Conservation (phyloP, 805 yeast genomes). For the Candida maris region DNA sequence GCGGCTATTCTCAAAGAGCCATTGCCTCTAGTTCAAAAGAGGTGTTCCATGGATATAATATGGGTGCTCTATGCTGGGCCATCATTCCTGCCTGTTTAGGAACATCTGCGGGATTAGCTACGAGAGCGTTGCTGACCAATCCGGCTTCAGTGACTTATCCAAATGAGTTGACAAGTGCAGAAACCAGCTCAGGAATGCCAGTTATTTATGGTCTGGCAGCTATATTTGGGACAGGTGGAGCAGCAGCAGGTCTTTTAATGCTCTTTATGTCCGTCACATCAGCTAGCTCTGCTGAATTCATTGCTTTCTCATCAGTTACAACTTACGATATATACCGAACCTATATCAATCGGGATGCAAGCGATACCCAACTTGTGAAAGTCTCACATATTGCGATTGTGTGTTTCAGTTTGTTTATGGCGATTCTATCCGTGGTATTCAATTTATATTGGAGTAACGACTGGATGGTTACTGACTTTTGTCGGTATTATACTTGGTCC, state of each 20-base stretch:
- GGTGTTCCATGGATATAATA: slow-evolving; percentile 29
- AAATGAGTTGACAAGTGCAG: slow-evolving; percentile 30
- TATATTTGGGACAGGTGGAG: slow-evolving; percentile 37
- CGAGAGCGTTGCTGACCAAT: slow-evolving; percentile 31
- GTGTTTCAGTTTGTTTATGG: slow-evolving; percentile 42
- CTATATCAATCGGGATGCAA: slow-evolving; percentile 37
- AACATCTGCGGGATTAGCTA: slow-evolving; percentile 31
- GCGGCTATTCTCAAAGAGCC: slow-evolving; percentile 29
- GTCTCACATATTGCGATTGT: slow-evolving; percentile 33
- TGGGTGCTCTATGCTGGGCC: slow-evolving; percentile 33
- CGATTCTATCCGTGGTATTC: slow-evolving; percentile 36
- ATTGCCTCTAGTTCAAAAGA: slow-evolving; percentile 27
- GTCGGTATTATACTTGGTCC: slow-evolving; percentile 51
- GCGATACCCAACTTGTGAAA: slow-evolving; percentile 36
- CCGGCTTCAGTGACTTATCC: slow-evolving; percentile 41
- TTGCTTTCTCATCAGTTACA: slow-evolving; percentile 38
- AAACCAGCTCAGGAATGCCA: slow-evolving; percentile 39
- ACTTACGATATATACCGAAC: slow-evolving; percentile 40
- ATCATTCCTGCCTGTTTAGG: slow-evolving; percentile 30
- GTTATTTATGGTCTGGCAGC: slow-evolving; percentile 32
- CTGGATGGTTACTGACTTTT: slow-evolving; percentile 39
- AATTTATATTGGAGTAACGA: slow-evolving; percentile 40
- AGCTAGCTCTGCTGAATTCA: slow-evolving; percentile 39
- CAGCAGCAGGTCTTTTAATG: slow-evolving; percentile 38
- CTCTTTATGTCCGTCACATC: slow-evolving; percentile 40